Conservation (phyloP, 208 protist genomes). For the Acanthamoeba castellanii region DNA sequence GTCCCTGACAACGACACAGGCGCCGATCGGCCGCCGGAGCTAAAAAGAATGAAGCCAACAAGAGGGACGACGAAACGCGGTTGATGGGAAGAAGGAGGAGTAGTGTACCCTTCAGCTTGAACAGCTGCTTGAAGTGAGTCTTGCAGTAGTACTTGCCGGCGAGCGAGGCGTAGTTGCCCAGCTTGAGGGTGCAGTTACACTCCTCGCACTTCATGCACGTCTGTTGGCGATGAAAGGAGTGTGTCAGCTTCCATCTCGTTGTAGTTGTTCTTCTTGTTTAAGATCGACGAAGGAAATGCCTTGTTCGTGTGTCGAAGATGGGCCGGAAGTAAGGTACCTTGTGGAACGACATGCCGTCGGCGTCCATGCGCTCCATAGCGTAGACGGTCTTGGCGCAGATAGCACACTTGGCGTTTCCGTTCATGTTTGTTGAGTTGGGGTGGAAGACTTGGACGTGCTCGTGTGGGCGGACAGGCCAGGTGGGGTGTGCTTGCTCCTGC, state of each 20-base stretch:
- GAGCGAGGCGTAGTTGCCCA: slow-evolving; percentile 84
- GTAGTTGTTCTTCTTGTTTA: not conserved
- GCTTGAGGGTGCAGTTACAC: slow-evolving; percentile 81
- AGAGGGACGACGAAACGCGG: not conserved
- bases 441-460: not conserved
- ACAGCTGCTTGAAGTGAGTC: slow-evolving; percentile 61
- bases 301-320: not conserved
- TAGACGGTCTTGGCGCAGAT: slow-evolving; percentile 83
- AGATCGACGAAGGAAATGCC: not conserved
- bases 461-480: not conserved
- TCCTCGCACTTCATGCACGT: slow-evolving; percentile 81
- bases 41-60: not conserved
- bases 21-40: not conserved
- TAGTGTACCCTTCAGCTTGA: slow-evolving; percentile 39
- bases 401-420: slow-evolving; percentile 74
- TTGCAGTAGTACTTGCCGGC: slow-evolving; percentile 75
- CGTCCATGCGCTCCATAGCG: slow-evolving; percentile 74
- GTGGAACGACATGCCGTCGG: slow-evolving; percentile 44
- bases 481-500: no score
- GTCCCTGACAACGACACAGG: not conserved
- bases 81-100: not conserved
- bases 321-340: not conserved
- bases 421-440: not conserved
- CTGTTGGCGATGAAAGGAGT: not conserved
- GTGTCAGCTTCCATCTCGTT: not conserved